phyloP scores from a whole-genome alignment of 2,329 filamentous ascomycete species.

The Chaetomium sp. region DNA sequence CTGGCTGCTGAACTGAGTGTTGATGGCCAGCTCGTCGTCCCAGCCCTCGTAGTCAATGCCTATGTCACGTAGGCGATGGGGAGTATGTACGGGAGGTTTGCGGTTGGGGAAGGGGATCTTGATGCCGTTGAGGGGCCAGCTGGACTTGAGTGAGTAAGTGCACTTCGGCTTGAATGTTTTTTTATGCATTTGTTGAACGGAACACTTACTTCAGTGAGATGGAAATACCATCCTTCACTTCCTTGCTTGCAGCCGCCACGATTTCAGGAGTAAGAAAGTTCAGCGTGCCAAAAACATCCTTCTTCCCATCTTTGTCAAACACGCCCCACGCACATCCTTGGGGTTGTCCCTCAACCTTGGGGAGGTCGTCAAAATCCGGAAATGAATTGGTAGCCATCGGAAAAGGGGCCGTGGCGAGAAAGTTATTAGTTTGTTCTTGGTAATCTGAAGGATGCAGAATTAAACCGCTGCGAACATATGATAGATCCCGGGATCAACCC shows the following conservation, averaged over 20 bases:
- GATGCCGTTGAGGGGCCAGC: constrained; percentile 40
- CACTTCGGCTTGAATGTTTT: neutral
- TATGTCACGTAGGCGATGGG: constrained; percentile 29
- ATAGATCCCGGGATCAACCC: too few species aligned
- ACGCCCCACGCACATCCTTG: constrained; percentile 47
- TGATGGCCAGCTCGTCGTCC: constrained; percentile 48
- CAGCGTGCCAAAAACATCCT: constrained; percentile 45
- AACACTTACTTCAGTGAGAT: constrained; percentile 46
- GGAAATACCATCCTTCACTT: constrained; percentile 42
- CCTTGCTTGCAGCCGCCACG: constrained; percentile 34
- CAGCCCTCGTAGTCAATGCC: constrained; percentile 30
- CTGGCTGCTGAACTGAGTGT: constrained; percentile 50
- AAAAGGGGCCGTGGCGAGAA: neutral
- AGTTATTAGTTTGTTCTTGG: neutral
- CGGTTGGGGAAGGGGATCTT: constrained; percentile 32
- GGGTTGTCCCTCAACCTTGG: constrained; percentile 37
- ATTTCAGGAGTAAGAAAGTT: constrained; percentile 46
- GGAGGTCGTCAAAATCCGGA: constrained; percentile 40
- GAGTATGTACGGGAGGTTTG: constrained; percentile 31
- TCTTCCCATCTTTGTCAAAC: constrained; percentile 43
- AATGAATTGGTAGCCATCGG: constrained; percentile 24
- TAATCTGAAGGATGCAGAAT: neutral
- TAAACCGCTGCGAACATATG: too few species aligned
- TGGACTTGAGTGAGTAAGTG: constrained; percentile 13
- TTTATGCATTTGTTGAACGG: neutral